Evolutionary conservation across 2,329 filamentous ascomycete species (phyloP).

Genomic region (Alternaria viburni): DNA sequence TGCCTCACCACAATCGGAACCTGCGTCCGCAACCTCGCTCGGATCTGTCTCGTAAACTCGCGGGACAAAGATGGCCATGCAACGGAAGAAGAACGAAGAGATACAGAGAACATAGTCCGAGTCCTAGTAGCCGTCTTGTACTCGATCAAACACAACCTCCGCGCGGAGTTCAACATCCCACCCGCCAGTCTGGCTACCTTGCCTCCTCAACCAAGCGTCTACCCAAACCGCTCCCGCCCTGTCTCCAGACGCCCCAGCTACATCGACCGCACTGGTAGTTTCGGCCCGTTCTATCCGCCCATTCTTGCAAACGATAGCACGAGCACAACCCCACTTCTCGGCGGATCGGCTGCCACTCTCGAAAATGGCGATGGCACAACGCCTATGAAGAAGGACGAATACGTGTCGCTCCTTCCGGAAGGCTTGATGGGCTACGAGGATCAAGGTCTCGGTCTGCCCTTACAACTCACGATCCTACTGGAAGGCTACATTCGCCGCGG

Average conservation of each 20-base stretch:
- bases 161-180: conserved; percentile 63
- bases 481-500: conserved; percentile 66
- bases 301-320: conserved; percentile 3
- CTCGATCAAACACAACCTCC: conserved; percentile 68
- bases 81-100: conserved; percentile 54
- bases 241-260: conserved; percentile 36
- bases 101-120: conserved; percentile 65
- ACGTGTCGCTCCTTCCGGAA: conserved; percentile 57
- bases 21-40: conserved; percentile 64
- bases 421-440: conserved; percentile 62
- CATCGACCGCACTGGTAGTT: conserved; percentile 21
- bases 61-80: conserved; percentile 30
- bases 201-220: conserved; percentile 20
- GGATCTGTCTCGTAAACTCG: conserved; percentile 61
- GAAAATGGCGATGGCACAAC: conserved; percentile 38
- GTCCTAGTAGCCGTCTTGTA: conserved; percentile 67
- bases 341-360: conserved; percentile 25
- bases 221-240: conserved; percentile 23
- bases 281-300: not conserved
- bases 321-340: conserved; percentile 27
- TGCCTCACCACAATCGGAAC: conserved; percentile 64
- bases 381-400: conserved; percentile 53
- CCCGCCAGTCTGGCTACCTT: conserved; percentile 39
- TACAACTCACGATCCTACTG: conserved; percentile 66
- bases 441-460: conserved; percentile 63